Evolutionary conservation across 1,284 basidiomycete species (phyloP).

Genomic region (Lignosus rhinocerotis): DNA sequence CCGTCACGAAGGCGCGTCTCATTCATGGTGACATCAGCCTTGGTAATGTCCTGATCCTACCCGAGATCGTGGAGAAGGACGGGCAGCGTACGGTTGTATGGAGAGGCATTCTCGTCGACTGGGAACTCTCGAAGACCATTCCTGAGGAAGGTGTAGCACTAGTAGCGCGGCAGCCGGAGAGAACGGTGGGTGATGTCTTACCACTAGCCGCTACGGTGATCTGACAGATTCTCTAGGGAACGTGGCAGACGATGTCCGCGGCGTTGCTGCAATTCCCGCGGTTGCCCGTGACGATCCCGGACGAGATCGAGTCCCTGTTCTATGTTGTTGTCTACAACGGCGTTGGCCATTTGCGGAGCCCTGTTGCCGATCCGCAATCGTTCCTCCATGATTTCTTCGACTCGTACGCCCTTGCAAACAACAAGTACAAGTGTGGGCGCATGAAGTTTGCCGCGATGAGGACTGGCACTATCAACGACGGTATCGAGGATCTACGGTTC

Average conservation of each 20-base stretch:
- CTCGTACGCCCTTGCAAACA: background rate
- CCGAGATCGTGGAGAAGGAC: background rate
- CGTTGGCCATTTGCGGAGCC: conserved; percentile 1
- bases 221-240: conserved; percentile 3
- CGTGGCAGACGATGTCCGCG: conserved; percentile 15
- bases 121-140: conserved; percentile 6
- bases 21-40: conserved; percentile 12
- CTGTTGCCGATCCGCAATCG: background rate
- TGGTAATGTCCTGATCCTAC: conserved; percentile 10
- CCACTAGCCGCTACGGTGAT: background rate
- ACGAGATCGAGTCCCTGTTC: conserved; percentile 16
- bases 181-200: background rate
- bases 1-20: too few species aligned
- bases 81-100: background rate
- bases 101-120: conserved; percentile 5
- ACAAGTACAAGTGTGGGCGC: background rate
- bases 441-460: too few species aligned
- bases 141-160: background rate
- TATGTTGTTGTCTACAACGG: conserved; percentile 12
- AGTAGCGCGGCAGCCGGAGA: background rate
- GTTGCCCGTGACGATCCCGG: background rate
- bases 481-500: too few species aligned
- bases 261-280: background rate
- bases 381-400: conserved; percentile 5
- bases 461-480: too few species aligned